phyloP scores from a whole-genome alignment of 1,284 basidiomycete species.

The Sanguinoderma infundibulare region DNA sequence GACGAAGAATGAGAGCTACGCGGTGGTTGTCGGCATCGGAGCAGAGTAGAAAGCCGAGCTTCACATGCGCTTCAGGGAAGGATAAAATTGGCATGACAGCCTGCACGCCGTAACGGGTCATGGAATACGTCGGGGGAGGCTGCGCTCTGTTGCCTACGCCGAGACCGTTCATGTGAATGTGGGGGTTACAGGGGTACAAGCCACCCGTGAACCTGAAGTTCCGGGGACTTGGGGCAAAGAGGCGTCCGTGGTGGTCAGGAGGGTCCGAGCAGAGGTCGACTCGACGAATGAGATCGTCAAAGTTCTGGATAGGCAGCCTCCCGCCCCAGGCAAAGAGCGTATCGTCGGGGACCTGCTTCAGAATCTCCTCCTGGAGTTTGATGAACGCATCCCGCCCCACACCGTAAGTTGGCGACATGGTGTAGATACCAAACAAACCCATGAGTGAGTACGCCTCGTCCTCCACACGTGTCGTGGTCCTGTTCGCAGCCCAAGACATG shows the following conservation, averaged over 20 bases:
- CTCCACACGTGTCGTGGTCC: not conserved
- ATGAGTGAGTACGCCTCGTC: constrained; percentile 6
- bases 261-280: not conserved
- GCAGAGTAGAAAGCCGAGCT: no score
- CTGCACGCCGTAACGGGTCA: not conserved
- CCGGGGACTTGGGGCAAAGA: not conserved
- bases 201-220: not conserved
- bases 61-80: no score
- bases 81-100: not conserved
- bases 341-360: constrained; percentile 1
- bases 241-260: not conserved
- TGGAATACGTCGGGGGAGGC: no score
- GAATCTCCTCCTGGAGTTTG: constrained; percentile 3
- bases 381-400: constrained; percentile 2
- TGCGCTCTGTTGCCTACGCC: no score
- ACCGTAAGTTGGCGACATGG: constrained; percentile 5
- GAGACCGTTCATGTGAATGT: no score
- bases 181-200: no score
- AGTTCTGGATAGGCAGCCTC: not conserved
- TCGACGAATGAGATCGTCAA: not conserved
- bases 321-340: constrained; percentile 3
- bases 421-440: constrained; percentile 8
- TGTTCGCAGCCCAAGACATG: constrained; percentile 5
- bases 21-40: no score
- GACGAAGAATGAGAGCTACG: no score